Evolutionary conservation across 441 rosid species (phyloP).

Genomic region (Viola pubescens): DNA sequence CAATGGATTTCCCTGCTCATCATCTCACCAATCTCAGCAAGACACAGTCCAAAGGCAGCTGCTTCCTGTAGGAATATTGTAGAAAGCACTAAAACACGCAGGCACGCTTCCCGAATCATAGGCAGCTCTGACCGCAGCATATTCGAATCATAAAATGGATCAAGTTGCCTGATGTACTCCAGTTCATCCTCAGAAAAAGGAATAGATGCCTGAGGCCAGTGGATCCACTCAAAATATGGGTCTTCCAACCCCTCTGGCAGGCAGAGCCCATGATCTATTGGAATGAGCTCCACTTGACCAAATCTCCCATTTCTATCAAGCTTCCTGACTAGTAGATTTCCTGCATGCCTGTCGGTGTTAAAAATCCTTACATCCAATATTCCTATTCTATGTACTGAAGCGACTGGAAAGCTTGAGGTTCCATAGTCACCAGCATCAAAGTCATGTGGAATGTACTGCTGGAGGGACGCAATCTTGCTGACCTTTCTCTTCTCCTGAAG

Average conservation of each 20-base stretch:
- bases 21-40: conserved; percentile 53
- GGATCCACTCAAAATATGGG: conserved; percentile 54
- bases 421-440: conserved; percentile 52
- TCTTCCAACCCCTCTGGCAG: conserved; percentile 48
- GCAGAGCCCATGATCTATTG: conserved; percentile 54
- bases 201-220: conserved; percentile 53
- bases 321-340: conserved; percentile 44
- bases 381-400: conserved; percentile 45
- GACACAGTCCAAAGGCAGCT: conserved; percentile 35
- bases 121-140: conserved; percentile 42
- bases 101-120: conserved; percentile 43
- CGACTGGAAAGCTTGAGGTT: conserved; percentile 45
- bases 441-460: conserved; percentile 45
- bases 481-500: conserved; percentile 32
- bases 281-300: conserved; percentile 41
- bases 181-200: conserved; percentile 48
- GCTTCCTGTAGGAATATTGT: conserved; percentile 46
- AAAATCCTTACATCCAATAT: conserved; percentile 41
- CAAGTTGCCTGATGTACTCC: conserved; percentile 30
- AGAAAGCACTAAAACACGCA: conserved; percentile 34
- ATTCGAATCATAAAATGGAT: conserved; percentile 32
- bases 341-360: conserved; percentile 50
- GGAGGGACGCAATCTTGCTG: conserved; percentile 49
- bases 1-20: conserved; percentile 43
- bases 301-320: conserved; percentile 36